Base-by-base conservation (phyloP, 2,329 filamentous ascomycete species). In the Mycocentrospora acerina region DNA sequence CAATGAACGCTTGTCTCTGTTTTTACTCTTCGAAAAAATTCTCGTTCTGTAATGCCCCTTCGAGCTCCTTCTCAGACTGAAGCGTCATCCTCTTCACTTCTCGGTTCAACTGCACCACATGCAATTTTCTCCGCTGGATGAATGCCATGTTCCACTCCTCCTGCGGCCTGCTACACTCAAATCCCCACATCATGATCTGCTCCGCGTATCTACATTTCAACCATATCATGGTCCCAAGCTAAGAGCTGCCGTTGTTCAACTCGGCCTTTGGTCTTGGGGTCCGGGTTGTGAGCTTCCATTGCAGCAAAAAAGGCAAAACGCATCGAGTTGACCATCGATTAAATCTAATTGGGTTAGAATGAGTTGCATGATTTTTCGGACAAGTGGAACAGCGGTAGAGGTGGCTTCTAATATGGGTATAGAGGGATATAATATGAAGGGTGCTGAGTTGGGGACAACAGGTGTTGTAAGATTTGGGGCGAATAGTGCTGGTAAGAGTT, bases 91-190 rank as follows among this genome's bases (percentile, higher is more conserved):
- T 22, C 19, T 22, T 22, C 5, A 22, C 19, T 9, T 22, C 19
- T 5, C n/a, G 29, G 11, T 19, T 22, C 17, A 19, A 13, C 29
- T 32, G 18, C 18, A 15, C 18, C 5, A 32, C 13, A 19, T 25
- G n/a, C n/a, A 32, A 12, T 9, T 13, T 25, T 10, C 31, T 14
- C 12, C 13, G 19, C 9, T 4, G 6, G n/a, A 25, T 32, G 13
- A 32, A 32, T 2, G 7, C n/a, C 18, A 9, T 2, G 13, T 36
- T 28, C 33, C 29, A 36, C 2, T 36, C 29, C 5, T 18, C 15
- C 14, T 29, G n/a, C 13, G 25, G 6, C n/a, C 36, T 41, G 11
- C 29, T 41, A 18, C 38, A 41, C 29, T 33, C 38, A 2, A 41
- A 19, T 2, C 28, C 33, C 38, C 39, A 33, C 39, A 42, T 37